These are phyloP conservation scores for Pachysolen tannophilus DNA, from an alignment of 805 yeast species.

Conservation along the genomic window DNA sequence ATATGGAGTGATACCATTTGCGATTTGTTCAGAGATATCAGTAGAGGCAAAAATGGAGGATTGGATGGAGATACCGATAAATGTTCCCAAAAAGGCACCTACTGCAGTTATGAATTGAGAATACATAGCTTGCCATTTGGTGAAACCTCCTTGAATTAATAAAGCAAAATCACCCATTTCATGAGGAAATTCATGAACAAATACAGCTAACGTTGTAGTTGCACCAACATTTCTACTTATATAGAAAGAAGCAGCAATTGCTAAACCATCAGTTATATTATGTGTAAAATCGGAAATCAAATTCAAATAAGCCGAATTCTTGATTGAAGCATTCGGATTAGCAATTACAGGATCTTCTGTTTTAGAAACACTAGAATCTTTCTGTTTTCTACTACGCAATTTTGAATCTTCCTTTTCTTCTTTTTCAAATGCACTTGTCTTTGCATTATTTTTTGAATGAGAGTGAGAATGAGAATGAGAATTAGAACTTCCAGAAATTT, in stretches of 20 bases:
- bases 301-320: constrained; percentile 54
- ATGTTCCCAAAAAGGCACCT: constrained; percentile 61
- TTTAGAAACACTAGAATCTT: constrained; percentile 13
- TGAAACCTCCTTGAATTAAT: constrained; percentile 58
- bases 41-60: constrained; percentile 22
- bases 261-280: constrained; percentile 72
- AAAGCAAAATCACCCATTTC: constrained; percentile 77
- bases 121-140: constrained; percentile 56
- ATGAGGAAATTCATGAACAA: constrained; percentile 76
- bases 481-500: constrained; percentile 19
- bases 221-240: constrained; percentile 53
- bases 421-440: constrained; percentile 12
- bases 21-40: constrained; percentile 10
- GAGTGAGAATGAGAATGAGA: constrained; percentile 39
- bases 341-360: constrained; percentile 18
- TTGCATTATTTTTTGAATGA: constrained; percentile 25
- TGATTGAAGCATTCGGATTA: constrained; percentile 29
- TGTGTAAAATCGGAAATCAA: constrained; percentile 66
- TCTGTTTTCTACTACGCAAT: constrained; percentile 11
- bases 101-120: constrained; percentile 60
- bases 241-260: constrained; percentile 65
- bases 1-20: constrained; percentile 3
- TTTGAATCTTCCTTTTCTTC: constrained; percentile 11
- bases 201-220: constrained; percentile 60
- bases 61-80: constrained; percentile 54